Evolutionary conservation across 2,329 filamentous ascomycete species (phyloP), one percentile per base, ranked within the genome.

Genomic region (Ascochyta fabae): DNA sequence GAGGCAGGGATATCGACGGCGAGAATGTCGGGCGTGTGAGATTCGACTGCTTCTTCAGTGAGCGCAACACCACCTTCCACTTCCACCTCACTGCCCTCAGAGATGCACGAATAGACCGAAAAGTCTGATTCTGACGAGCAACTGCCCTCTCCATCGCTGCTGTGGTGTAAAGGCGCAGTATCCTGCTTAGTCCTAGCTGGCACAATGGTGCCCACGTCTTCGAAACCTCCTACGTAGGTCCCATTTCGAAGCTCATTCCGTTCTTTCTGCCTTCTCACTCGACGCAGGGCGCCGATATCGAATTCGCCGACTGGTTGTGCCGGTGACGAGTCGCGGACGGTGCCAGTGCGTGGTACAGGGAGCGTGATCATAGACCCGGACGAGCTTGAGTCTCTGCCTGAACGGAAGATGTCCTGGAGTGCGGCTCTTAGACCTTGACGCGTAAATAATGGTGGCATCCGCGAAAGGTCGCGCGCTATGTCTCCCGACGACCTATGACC

Each of bases 31-130:
- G 77, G 77, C 9, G 68, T 70, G 38, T 80, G 78, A 29, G 77
- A 71, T 58, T 80, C 79, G 15, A 84, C 78, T 39, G 80, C 82
- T 66, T 86, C 84, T 65, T 87, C 84, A 3, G 81, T 80, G 24
- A 87, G 68, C 1, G 84, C 83, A 4, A 87, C 75, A 2, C 84
- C 84, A 15, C 80, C 77, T 4, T 77, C 74, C 1, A 85, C 80
- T 27, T 81, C 77, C 2, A 84, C 67, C 36, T 78, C 75, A 33
- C 75, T 70, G 4, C 74, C 74, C 15, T 72, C 64, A 1, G 69
- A 68, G 1, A 56, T 53, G 24, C 56, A 64, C 0, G 65, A 68
- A 48, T 68, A 68, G 38, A 66, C 51, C 0, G 67, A 66, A 24
- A 62, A 59, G 13, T 64, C 63, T 1, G 67, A 68, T 9, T 52